phyloP scores from a whole-genome alignment of 2,329 filamentous ascomycete species.

The Diaporthe citrichinensis region DNA sequence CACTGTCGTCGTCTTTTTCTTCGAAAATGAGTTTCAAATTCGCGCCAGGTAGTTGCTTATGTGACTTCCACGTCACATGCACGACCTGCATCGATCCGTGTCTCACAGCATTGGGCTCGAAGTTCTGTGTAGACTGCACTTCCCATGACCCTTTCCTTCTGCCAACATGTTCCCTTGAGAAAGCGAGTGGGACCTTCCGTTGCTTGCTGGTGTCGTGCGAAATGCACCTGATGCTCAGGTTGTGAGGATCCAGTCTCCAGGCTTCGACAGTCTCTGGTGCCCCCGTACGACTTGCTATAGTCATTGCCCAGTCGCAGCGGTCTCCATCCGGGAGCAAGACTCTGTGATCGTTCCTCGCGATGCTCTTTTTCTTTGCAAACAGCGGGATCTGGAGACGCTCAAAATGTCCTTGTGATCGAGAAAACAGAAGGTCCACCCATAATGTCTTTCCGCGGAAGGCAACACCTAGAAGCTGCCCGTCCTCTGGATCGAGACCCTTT shows the following conservation, averaged over 20 bases:
- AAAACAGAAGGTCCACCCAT: background rate
- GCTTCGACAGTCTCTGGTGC: background rate
- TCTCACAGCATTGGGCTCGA: background rate
- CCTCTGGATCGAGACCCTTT: too few species aligned
- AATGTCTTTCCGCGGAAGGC: background rate
- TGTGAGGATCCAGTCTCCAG: background rate
- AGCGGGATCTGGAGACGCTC: background rate
- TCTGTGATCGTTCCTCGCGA: background rate
- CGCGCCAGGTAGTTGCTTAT: background rate
- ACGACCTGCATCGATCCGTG: background rate
- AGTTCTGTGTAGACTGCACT: background rate
- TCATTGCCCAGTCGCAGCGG: background rate
- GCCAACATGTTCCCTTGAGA: background rate
- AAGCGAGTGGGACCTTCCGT: background rate
- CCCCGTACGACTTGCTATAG: background rate
- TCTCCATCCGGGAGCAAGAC: background rate
- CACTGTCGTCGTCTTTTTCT: background rate
- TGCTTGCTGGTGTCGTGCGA: background rate
- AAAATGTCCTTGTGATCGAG: background rate
- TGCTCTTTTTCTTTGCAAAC: background rate
- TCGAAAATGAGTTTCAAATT: background rate
- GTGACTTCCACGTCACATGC: conserved; percentile 1
- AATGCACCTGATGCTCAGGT: background rate
- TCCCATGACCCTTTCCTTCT: background rate
- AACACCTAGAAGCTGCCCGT: background rate